phyloP scores from a whole-genome alignment of 2,329 filamentous ascomycete species.

The Colletotrichum cereale region DNA sequence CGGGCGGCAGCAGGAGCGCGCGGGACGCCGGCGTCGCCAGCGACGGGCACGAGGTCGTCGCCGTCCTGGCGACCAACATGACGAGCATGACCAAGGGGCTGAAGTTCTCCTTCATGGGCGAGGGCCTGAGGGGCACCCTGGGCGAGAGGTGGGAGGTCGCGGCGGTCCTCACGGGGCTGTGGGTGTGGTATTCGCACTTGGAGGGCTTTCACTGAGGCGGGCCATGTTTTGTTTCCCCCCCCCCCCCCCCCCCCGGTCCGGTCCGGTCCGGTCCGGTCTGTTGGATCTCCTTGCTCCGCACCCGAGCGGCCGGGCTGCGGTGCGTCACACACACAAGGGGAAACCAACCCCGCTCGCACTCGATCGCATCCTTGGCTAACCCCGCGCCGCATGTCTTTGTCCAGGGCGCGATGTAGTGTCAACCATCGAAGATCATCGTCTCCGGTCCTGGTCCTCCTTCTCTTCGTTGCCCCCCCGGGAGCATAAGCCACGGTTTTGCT shows the following conservation, averaged over 20 bases:
- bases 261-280: background rate
- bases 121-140: conserved; percentile 52
- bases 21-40: conserved; percentile 38
- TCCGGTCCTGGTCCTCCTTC: background rate
- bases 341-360: background rate
- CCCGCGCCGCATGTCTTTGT: background rate
- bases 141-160: conserved; percentile 58
- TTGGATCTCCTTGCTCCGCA: background rate
- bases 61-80: conserved; percentile 49
- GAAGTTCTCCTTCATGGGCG: conserved; percentile 57
- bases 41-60: conserved; percentile 57
- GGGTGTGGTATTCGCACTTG: conserved; percentile 11
- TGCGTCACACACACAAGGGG: background rate
- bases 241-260: background rate
- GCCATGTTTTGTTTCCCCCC: too few species aligned
- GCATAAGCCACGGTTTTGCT: too few species aligned
- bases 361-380: background rate
- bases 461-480: background rate
- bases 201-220: background rate
- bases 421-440: background rate
- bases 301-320: background rate
- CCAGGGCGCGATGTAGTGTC: conserved; percentile 2
- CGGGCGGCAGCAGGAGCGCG: background rate
- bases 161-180: conserved; percentile 51
- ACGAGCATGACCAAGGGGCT: conserved; percentile 51